phyloP scores from a whole-genome alignment of 306 rosid species.

The Citrullus mucosospermus region DNA sequence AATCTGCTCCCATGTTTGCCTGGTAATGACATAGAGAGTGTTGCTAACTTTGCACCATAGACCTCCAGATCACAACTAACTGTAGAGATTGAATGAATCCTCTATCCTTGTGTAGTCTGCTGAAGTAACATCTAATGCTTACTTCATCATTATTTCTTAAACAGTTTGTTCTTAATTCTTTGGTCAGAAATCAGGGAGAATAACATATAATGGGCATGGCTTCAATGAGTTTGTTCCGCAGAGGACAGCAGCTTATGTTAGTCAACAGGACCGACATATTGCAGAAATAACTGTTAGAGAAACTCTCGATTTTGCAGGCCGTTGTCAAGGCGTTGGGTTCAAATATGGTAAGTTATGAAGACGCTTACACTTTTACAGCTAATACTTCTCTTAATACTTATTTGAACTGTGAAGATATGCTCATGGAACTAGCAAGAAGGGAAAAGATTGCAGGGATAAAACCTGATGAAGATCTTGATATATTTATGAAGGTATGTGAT shows the following conservation, averaged over 20 bases:
- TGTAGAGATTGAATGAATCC: background rate
- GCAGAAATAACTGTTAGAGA: conserved; percentile 96
- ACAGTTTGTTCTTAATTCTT: background rate
- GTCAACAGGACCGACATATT: conserved; percentile 74
- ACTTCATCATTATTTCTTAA: background rate
- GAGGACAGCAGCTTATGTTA: conserved; percentile 83
- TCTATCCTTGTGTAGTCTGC: background rate
- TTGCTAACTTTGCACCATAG: background rate
- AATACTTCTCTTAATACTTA: conserved; percentile 11
- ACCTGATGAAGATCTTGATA: conserved; percentile 93
- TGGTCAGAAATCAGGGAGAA: conserved; percentile 62
- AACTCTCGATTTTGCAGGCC: conserved; percentile 74
- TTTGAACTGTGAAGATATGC: conserved; percentile 54
- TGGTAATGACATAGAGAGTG: background rate
- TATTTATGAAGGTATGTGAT: conserved; percentile 76
- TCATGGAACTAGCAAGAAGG: conserved; percentile 92
- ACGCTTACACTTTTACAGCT: background rate
- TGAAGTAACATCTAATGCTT: background rate
- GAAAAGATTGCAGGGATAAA: conserved; percentile 86
- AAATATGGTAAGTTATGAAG: conserved; percentile 54
- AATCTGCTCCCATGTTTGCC: background rate
- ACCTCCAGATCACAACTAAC: background rate
- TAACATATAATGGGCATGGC: conserved; percentile 75
- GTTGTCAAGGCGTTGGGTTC: conserved; percentile 90
- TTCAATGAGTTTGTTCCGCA: conserved; percentile 86